Evolutionary conservation across 2,329 filamentous ascomycete genomes (phyloP).

Genomic region (Aspergillus arachidicola): DNA sequence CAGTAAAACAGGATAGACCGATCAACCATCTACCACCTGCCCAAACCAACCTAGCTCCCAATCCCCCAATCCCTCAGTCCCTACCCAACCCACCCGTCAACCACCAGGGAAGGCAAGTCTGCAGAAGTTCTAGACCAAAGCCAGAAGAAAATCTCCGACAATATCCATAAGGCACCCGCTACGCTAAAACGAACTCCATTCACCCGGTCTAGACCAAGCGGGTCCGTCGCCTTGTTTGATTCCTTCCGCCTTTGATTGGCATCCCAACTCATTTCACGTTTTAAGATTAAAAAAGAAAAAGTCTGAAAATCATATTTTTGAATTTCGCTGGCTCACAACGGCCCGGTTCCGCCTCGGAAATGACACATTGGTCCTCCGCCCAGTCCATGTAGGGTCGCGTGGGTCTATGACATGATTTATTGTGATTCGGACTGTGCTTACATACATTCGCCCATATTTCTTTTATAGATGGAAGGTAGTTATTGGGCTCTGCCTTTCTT

Average conservation of each 20-base stretch:
- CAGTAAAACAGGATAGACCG: neutral
- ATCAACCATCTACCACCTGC: neutral
- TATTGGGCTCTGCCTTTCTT: neutral
- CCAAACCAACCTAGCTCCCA: neutral
- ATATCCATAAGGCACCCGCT: conserved; percentile 5
- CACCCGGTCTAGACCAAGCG: conserved; percentile 2
- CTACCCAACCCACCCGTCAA: neutral
- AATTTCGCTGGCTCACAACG: neutral
- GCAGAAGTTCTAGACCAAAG: neutral
- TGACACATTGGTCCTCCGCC: neutral
- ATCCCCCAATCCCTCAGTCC: neutral
- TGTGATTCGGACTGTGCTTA: neutral
- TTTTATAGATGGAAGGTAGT: neutral
- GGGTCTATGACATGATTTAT: neutral
- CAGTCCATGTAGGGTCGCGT: neutral
- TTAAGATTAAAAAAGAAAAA: neutral
- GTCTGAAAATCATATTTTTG: too few species aligned
- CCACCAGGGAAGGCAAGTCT: neutral
- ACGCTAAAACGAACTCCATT: conserved; percentile 1
- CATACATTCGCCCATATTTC: neutral
- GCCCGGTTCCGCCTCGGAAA: neutral
- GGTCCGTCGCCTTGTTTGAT: neutral
- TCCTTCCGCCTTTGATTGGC: neutral
- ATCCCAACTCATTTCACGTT: neutral
- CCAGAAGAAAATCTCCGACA: neutral